Conservation (phyloP, 2,329 filamentous ascomycete genomes). For the Tolypocladium tundrense region DNA sequence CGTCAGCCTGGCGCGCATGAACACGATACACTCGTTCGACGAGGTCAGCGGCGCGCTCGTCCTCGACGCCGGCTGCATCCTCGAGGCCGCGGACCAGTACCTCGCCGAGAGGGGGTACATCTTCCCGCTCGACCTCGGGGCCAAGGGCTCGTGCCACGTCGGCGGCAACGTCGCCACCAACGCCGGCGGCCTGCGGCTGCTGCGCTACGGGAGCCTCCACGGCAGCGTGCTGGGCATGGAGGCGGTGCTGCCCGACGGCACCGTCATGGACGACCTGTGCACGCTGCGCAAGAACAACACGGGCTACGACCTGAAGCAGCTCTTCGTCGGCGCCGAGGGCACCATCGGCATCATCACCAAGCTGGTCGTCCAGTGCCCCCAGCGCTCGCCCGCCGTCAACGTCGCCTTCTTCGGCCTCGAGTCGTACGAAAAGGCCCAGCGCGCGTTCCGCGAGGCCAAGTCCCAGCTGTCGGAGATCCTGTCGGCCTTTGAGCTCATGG, state of each 20-base stretch:
- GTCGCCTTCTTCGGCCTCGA: constrained; percentile 90
- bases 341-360: constrained; percentile 92
- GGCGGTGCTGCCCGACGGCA: constrained; percentile 87
- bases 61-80: constrained; percentile 80
- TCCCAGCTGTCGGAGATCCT: constrained; percentile 85
- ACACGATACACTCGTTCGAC: constrained; percentile 83
- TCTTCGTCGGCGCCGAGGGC: constrained; percentile 92
- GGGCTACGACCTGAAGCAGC: constrained; percentile 91
- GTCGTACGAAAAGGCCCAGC: constrained; percentile 80
- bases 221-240: constrained; percentile 88
- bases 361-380: constrained; percentile 80
- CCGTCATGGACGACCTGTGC: constrained; percentile 78
- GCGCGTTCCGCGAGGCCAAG: constrained; percentile 83
- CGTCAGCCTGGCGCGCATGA: constrained; percentile 83
- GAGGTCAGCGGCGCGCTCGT: constrained; percentile 85
- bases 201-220: constrained; percentile 90
- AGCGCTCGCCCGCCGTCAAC: constrained; percentile 78
- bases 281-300: constrained; percentile 97
- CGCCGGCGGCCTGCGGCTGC: constrained; percentile 77
- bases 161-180: constrained; percentile 96
- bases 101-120: constrained; percentile 76
- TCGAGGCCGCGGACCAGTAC: constrained; percentile 81
- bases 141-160: constrained; percentile 93
- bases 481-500: constrained; percentile 97
- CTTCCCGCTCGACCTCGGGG: constrained; percentile 93